A percentile compares a stretch with the other conserved stretches of the same genome.
phyloP scores from a whole-genome alignment of 1,284 basidiomycete species.

The Trichosporon ovoides region DNA sequence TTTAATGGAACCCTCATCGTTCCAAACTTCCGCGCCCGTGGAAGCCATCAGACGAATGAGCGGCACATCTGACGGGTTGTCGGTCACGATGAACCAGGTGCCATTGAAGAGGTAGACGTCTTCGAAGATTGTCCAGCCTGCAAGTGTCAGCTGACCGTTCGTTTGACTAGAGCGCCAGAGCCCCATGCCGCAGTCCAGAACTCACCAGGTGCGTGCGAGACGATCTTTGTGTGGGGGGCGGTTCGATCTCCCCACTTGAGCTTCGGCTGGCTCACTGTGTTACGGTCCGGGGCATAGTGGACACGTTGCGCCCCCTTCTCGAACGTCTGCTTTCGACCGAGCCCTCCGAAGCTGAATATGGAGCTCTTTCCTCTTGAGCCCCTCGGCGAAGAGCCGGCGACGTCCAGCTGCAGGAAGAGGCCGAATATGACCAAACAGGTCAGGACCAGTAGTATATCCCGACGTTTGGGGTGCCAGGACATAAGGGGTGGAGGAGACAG shows the following conservation, averaged over 20 bases:
- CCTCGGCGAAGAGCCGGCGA: conserved; percentile 7
- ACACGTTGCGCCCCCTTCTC: conserved; percentile 1
- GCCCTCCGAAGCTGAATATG: conserved; percentile 28
- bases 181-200: too few relatives aligned
- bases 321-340: conserved; percentile 1
- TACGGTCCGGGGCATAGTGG: conserved; percentile 7
- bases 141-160: not conserved
- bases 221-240: conserved; percentile 35
- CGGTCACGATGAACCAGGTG: conserved; percentile 51
- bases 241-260: conserved; percentile 40
- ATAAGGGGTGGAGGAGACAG: conserved; percentile 1
- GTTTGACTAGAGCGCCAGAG: too few relatives aligned
- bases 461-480: conserved; percentile 38
- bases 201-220: conserved; percentile 48
- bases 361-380: not conserved
- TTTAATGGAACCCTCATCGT: conserved; percentile 48
- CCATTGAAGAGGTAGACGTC: conserved; percentile 55
- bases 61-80: conserved; percentile 47
- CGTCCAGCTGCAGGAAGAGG: conserved; percentile 44
- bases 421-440: conserved; percentile 37
- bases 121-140: conserved; percentile 69
- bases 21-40: conserved; percentile 50
- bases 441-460: conserved; percentile 44
- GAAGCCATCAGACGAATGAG: conserved; percentile 49
- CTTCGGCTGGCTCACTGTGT: conserved; percentile 29